Base-by-base conservation (phyloP, 768 basidiomycete genomes). In the Lyophyllum semitale region DNA sequence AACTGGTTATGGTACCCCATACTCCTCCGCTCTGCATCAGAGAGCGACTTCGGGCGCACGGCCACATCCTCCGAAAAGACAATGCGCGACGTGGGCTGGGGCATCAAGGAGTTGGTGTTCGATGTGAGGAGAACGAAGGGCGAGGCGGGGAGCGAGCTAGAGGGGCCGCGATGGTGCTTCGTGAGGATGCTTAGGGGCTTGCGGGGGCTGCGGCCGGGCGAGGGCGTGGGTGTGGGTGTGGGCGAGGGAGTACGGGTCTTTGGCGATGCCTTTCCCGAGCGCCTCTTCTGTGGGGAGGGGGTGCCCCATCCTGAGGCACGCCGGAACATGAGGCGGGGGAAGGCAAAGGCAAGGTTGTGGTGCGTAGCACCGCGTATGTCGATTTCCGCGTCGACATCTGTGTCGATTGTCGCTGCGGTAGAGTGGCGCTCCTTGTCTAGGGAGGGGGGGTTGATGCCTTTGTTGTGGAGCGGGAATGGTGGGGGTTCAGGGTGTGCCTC, bases 1-100 rank as follows among this genome's bases (percentile, higher is more conserved):
- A 65, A 63, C 33, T 65, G 63, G 32, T 63, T 60, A 44, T 63
- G 63, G 44, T 63, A 61, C 22, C 63, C 61, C 63, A 65, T 63
- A 35, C 51, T 56, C 26, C 47, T 43, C 22, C 50, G 32, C 38
- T 60, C 50, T 4, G 53, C 46, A 2, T 40, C 54, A 20, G 48
- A 51, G n/a, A 58, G 18, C 9, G 53, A 51, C 18, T 29, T 40
- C 18, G 51, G 44, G 1, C 38, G 38, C n/a, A 48, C 56, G 38
- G 49, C 29, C 27, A 33, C 29, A 30, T 41, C 50, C 20, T 54
- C 50, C 22, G 53, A 40, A 15, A 54, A 54, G n/a, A 48, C 44
- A 18, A 45, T 51, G 3, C 49, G 49, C 15, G 55, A 42, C 13
- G 48, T 53, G 45, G 45, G 50, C 46, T 43, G 33, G 26, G 37